Evolutionary conservation across 2,329 filamentous ascomycete genomes (phyloP), one percentile per base, ranked within the genome.

Genomic region (Polytolypa hystricis): DNA sequence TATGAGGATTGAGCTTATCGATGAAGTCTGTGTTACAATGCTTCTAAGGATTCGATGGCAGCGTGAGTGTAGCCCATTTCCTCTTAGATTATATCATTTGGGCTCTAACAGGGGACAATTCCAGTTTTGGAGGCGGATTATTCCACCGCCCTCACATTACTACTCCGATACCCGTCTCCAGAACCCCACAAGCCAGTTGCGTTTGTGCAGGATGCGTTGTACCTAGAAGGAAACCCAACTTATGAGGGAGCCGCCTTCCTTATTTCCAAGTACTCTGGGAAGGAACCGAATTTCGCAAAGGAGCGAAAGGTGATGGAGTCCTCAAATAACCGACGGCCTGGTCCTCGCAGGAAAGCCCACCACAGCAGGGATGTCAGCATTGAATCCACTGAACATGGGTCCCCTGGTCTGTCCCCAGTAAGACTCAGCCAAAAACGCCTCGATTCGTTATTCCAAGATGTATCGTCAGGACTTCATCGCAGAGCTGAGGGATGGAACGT

Each of bases 11-110:
- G 77, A 86, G 33, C 65, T 96, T 20, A 77, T 96, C 47, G 85
- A 96, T 52, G 70, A 91, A 38, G 79, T 95, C n/a, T 95, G 87
- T 48, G 77, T 95, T 35, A 80, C 86, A 4, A 96, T 98, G 87
- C 67, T 98, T 16, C 67, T 98, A 30, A 76, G 91, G 34, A 85
- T 96, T 48, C 77, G 89, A 39, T 95, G 87, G 87, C 76, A 87
- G 48, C 65, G 84, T 91, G 64, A 66, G 80, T 49, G 16, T n/a
- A n/a, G n/a, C n/a, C n/a, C n/a, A 11, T 30, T 5, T 10, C 61
- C 20, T 14, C 19, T 25, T 11, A n/a, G 6, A 7, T 10, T 35
- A 15, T 14, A 17, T n/a, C n/a, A n/a, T n/a, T n/a, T n/a, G n/a
- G n/a, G n/a, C n/a, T n/a, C 12, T 38, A 33, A 38, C 16, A 18